phyloP scores from a whole-genome alignment of 495 filamentous ascomycete species.

The Hyaloscypha variabilis region DNA sequence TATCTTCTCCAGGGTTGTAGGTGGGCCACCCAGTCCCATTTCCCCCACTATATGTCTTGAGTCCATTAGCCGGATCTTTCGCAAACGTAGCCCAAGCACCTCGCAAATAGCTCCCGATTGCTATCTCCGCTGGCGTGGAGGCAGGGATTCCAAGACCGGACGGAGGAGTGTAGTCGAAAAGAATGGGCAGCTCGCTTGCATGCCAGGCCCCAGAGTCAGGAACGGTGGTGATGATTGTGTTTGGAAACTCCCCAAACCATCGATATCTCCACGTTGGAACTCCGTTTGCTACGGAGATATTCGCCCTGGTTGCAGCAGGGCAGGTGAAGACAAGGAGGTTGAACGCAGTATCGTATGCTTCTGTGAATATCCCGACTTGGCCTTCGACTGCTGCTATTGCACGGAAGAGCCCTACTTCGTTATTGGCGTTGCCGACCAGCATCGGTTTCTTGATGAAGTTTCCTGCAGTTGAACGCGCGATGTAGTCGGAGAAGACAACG shows the following conservation, averaged over 20 bases:
- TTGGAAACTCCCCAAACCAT: conserved; percentile 52
- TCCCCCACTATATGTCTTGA: conserved; percentile 38
- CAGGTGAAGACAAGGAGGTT: conserved; percentile 47
- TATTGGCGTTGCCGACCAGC: conserved; percentile 47
- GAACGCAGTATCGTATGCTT: conserved; percentile 37
- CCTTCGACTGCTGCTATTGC: conserved; percentile 12
- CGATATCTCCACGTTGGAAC: conserved; percentile 54
- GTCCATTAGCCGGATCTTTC: conserved; percentile 45
- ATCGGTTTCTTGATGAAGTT: conserved; percentile 43
- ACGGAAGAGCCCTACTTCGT: conserved; percentile 46
- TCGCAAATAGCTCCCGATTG: conserved; percentile 39
- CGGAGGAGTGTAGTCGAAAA: conserved; percentile 27
- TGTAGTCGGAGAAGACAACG: conserved; percentile 53
- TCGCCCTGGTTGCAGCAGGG: conserved; percentile 38
- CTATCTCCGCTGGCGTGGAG: conserved; percentile 29
- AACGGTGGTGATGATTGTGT: conserved; percentile 40
- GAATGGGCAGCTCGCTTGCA: conserved; percentile 37
- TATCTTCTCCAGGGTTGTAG: conserved; percentile 32
- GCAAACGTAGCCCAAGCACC: conserved; percentile 53
- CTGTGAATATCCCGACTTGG: conserved; percentile 20
- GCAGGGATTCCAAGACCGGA: conserved; percentile 30
- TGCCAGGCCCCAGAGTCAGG: conserved; percentile 50
- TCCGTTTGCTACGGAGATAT: conserved; percentile 32
- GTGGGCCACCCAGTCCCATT: conserved; percentile 32
- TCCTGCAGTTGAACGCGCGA: conserved; percentile 34